phyloP scores from a whole-genome alignment of 306 rosid genomes.

The Elaeagnus macrophylla region DNA sequence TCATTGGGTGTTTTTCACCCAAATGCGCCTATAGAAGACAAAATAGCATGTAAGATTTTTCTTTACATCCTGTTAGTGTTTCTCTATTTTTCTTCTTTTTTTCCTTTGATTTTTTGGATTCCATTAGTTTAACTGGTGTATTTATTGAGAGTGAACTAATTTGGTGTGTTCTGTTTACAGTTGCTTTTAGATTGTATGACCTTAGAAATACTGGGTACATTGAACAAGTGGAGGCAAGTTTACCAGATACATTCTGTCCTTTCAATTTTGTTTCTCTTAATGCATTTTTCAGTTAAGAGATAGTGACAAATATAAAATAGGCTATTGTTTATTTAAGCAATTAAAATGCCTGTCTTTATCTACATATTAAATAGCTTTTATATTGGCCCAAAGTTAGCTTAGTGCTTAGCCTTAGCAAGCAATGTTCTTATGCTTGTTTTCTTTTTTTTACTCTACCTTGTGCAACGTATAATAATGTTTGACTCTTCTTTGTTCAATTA shows the following conservation, averaged over 20 bases:
- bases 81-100: background rate
- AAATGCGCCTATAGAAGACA: conserved; percentile 53
- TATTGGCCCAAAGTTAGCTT: background rate
- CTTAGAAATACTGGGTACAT: conserved; percentile 73
- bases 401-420: background rate
- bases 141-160: conserved; percentile 14
- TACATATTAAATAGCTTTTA: background rate
- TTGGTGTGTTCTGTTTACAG: conserved; percentile 43
- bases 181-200: conserved; percentile 80
- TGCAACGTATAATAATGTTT: conserved; percentile 7
- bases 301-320: background rate
- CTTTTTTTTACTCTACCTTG: background rate
- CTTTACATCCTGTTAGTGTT: background rate
- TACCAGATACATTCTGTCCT: background rate
- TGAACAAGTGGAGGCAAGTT: conserved; percentile 67
- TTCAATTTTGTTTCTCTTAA: background rate
- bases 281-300: background rate
- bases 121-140: background rate
- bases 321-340: background rate
- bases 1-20: conserved; percentile 79
- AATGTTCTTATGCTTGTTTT: background rate
- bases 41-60: conserved; percentile 50
- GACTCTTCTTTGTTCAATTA: background rate
- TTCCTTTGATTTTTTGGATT: too few species aligned
- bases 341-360: background rate